Evolutionary conservation across 805 yeast species (phyloP), one percentile per base, ranked within the genome.

Genomic region (Clavispora phyllophila): DNA sequence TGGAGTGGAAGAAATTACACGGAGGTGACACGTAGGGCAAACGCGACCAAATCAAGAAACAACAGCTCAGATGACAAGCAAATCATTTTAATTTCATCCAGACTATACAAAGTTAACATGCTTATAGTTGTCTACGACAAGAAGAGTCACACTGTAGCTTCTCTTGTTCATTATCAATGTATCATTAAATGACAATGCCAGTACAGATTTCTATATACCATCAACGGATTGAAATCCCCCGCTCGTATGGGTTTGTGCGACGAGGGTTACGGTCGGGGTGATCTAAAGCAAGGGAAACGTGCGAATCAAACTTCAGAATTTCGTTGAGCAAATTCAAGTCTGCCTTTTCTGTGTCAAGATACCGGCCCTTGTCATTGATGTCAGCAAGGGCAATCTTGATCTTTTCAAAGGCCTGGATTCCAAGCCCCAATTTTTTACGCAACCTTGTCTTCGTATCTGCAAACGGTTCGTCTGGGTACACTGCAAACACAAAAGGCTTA

Each of bases 191-290:
- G n/a, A 12, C 5, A 24, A 26, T 9, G 19, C 19, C 20, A 4
- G 10, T 17, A 24, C 9, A 13, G n/a, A n/a, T n/a, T n/a, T 15
- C 20, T 3, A 31, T 10, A 10, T 12, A 8, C n/a, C 4, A 17
- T 35, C 20, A 35, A n/a, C 37, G 37, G 29, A 70, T 70, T 15
- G 72, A 68, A 37, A 70, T 70, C 15, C 75, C 75, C 51, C 66
- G 69, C 40, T 70, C 75, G 40, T 60, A 60, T 17, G 60, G 62
- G 39, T 51, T 58, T 37, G 57, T 56, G 22, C 67, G 63, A 37
- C 61, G 63, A n/a, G 81, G 75, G 33, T 81, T 69, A 56, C 93
- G 77, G 58, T 88, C 96, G 1, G 93, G 89, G 56, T 87, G 96
- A 57, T 93, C 96, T 57, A 93, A 68, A 22, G 90, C 95, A 40